Evolutionary conservation across 192 early-diverging fungal genomes (phyloP).

Genomic region (Paraglomus brasilianum): DNA sequence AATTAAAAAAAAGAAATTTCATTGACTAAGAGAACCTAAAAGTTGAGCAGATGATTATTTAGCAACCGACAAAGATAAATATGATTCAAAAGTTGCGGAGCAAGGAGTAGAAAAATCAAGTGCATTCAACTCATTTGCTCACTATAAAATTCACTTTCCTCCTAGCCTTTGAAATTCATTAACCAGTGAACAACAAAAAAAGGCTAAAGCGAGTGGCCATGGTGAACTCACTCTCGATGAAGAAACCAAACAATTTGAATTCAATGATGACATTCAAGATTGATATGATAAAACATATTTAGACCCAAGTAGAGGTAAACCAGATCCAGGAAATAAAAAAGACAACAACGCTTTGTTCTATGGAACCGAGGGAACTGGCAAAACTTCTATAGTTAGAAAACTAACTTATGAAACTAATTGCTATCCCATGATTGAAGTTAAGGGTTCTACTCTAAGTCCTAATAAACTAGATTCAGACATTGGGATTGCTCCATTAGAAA

Average conservation of each 20-base stretch:
- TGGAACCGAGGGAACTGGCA: conserved; percentile 8
- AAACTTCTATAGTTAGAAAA: conserved; percentile 12
- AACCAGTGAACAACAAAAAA: conserved; percentile 8
- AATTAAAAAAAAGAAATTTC: conserved; percentile 3
- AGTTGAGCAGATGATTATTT: conserved; percentile 18
- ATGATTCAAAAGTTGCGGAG: not conserved
- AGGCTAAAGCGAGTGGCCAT: conserved; percentile 3
- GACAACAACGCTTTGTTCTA: conserved; percentile 18
- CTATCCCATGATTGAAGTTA: conserved; percentile 15
- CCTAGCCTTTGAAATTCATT: not conserved
- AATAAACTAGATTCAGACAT: not conserved
- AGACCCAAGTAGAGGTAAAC: not conserved
- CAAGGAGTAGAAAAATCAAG: not conserved
- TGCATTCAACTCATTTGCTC: not conserved
- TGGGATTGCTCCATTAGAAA: not conserved
- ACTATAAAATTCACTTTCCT: conserved; percentile 17
- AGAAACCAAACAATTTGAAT: conserved; percentile 1
- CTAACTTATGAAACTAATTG: conserved; percentile 12
- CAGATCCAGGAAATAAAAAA: not conserved
- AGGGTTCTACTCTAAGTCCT: conserved; percentile 21
- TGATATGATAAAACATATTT: conserved; percentile 2
- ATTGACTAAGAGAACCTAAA: not conserved
- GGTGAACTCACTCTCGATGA: conserved; percentile 6
- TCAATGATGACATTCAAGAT: not conserved
- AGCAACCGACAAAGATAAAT: not conserved